Evolutionary conservation across 2,329 filamentous ascomycete genomes (phyloP).

Genomic region (Claviceps sp.): DNA sequence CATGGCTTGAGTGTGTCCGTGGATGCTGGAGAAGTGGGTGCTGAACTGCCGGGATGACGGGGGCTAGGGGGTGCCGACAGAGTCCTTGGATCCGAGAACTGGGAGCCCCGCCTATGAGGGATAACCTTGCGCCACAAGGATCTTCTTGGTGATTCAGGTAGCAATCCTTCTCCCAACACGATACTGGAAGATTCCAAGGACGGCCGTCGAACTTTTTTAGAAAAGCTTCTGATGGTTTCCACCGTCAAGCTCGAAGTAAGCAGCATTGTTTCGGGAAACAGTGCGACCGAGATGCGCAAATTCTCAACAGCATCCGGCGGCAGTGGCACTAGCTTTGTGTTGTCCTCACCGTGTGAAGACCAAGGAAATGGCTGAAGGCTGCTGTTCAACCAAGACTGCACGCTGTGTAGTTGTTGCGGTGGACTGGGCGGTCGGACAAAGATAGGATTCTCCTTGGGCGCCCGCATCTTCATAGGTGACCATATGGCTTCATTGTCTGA

Average conservation of each 20-base stretch:
- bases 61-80: background rate
- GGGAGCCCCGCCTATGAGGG: slow-evolving; percentile 14
- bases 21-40: slow-evolving; percentile 8
- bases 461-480: slow-evolving; percentile 3
- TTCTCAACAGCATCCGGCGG: slow-evolving; percentile 41
- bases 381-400: slow-evolving; percentile 24
- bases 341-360: slow-evolving; percentile 19
- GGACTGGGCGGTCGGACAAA: slow-evolving; percentile 21
- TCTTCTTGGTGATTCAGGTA: slow-evolving; percentile 10
- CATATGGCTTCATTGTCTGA: slow-evolving; percentile 7
- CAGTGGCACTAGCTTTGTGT: slow-evolving; percentile 31
- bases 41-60: slow-evolving; percentile 4
- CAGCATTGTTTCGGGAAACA: slow-evolving; percentile 48
- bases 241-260: slow-evolving; percentile 40
- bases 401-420: slow-evolving; percentile 20
- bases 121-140: slow-evolving; percentile 26
- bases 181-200: slow-evolving; percentile 12
- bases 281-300: slow-evolving; percentile 37
- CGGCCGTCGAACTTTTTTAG: slow-evolving; percentile 37
- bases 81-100: slow-evolving; percentile 1
- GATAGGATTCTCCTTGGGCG: slow-evolving; percentile 10
- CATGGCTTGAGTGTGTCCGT: slow-evolving; percentile 22
- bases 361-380: slow-evolving; percentile 17
- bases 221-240: slow-evolving; percentile 43
- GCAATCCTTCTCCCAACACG: slow-evolving; percentile 8